Conservation (phyloP, 495 filamentous ascomycete species). For the Jackrogersella multiformis region DNA sequence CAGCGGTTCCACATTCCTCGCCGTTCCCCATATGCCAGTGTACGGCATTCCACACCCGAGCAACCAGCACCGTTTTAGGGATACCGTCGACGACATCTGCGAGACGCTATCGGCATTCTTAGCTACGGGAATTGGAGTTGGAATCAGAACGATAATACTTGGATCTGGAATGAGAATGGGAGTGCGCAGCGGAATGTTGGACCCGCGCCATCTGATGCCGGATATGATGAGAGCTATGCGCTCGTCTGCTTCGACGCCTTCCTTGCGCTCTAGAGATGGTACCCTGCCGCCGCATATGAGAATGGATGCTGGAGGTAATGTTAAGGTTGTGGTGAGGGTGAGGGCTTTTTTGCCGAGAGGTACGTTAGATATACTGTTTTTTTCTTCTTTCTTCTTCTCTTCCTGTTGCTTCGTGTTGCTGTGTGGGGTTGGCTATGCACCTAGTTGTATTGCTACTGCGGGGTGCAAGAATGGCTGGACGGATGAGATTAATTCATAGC, state of each 20-base stretch:
- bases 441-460: too few relatives aligned
- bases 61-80: slow-evolving; percentile 37
- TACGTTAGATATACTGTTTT: too few relatives aligned
- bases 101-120: slow-evolving; percentile 50
- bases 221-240: slow-evolving; percentile 29
- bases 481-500: slow-evolving; percentile 1
- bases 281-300: slow-evolving; percentile 59
- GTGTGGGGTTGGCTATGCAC: too few relatives aligned
- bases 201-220: slow-evolving; percentile 58
- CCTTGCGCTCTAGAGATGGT: slow-evolving; percentile 76
- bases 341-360: slow-evolving; percentile 89
- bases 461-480: not conserved
- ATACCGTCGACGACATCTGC: slow-evolving; percentile 52
- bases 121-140: not conserved
- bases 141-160: too few relatives aligned
- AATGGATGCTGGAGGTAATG: slow-evolving; percentile 78
- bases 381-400: slow-evolving; percentile 11
- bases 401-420: too few relatives aligned
- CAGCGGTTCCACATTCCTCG: slow-evolving; percentile 3
- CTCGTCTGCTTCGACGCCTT: slow-evolving; percentile 72
- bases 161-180: too few relatives aligned
- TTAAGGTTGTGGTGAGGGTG: slow-evolving; percentile 92
- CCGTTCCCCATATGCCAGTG: slow-evolving; percentile 35
- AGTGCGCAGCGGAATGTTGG: slow-evolving; percentile 55
- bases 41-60: slow-evolving; percentile 41